Percentiles rank a stretch among this genome's conserved stretches.
phyloP scores from a whole-genome alignment of 345 rosid species.

The Camelina hispida region DNA sequence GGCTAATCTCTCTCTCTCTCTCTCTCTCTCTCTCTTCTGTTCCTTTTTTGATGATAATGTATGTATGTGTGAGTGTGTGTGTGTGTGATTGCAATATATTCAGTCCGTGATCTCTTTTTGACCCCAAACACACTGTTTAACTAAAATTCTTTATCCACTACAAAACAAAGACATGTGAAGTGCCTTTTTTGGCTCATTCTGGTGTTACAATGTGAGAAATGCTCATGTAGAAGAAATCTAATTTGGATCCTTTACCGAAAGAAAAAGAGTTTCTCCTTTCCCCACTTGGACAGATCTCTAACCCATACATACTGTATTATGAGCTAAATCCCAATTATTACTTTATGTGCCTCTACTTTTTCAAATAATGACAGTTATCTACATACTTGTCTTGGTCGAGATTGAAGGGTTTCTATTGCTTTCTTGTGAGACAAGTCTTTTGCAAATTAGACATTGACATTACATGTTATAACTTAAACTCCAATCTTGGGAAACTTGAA shows the following conservation, averaged over 20 bases:
- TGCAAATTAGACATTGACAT: background rate
- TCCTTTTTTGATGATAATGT: conserved; percentile 39
- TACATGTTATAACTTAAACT: background rate
- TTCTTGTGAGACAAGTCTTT: conserved; percentile 40
- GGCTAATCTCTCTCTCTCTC: conserved; percentile 24
- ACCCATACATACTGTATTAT: background rate
- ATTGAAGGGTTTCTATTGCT: conserved; percentile 4
- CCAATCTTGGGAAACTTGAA: background rate
- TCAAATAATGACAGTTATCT: conserved; percentile 11
- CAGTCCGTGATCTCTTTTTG: conserved; percentile 73
- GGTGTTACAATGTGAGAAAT: conserved; percentile 33
- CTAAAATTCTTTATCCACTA: conserved; percentile 51
- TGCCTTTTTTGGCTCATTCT: conserved; percentile 51
- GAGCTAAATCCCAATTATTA: conserved; percentile 23
- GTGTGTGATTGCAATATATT: conserved; percentile 46
- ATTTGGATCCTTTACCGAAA: conserved; percentile 26
- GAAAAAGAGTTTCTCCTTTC: conserved; percentile 13
- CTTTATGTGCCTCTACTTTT: conserved; percentile 5
- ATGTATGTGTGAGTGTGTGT: background rate
- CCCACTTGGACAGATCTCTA: conserved; percentile 1
- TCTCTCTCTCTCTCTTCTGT: conserved; percentile 12
- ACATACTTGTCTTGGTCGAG: conserved; percentile 8
- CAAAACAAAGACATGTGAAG: conserved; percentile 92
- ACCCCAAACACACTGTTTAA: conserved; percentile 55
- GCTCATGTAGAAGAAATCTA: conserved; percentile 20